A percentile compares a stretch with the other conserved stretches of the same genome.
phyloP scores from a whole-genome alignment of 768 basidiomycete species.

The Leccinum obscurum region DNA sequence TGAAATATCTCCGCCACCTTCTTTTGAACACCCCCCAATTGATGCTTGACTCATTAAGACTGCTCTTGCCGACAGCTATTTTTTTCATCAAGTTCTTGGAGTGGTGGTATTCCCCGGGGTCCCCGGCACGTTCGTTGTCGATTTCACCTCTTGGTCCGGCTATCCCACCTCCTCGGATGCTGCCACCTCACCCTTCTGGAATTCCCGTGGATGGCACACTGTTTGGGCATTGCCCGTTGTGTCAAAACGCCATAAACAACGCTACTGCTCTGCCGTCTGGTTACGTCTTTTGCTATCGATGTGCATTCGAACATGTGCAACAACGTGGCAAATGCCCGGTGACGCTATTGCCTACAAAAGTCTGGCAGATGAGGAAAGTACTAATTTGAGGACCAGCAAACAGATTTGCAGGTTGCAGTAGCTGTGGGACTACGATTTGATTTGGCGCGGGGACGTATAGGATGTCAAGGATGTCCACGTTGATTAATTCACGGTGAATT shows the following conservation, averaged over 20 bases:
- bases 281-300: conserved; percentile 94
- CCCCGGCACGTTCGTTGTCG: conserved; percentile 75
- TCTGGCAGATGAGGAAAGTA: conserved; percentile 87
- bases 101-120: conserved; percentile 98
- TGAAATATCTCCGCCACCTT: conserved; percentile 46
- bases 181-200: conserved; percentile 73
- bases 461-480: conserved; percentile 8
- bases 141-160: conserved; percentile 62
- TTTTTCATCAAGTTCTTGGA: conserved; percentile 96
- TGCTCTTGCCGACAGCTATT: conserved; percentile 83
- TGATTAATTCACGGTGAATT: conserved; percentile 2
- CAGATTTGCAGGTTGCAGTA: background rate
- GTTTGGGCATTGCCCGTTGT: conserved; percentile 88
- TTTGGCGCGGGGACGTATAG: conserved; percentile 5
- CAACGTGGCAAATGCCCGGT: conserved; percentile 82
- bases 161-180: conserved; percentile 74
- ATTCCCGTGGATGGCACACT: conserved; percentile 57
- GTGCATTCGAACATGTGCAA: conserved; percentile 82
- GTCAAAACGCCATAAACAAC: conserved; percentile 70
- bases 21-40: conserved; percentile 57
- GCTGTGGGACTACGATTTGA: conserved; percentile 11
- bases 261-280: conserved; percentile 90
- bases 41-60: conserved; percentile 73
- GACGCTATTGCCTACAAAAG: conserved; percentile 71
- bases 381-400: conserved; percentile 52